Percentiles rank a stretch among this genome's conserved stretches.
These are phyloP conservation scores for Aureobasidium lini DNA, from an alignment of 2,329 filamentous ascomycete genomes.

Conservation along the genomic window DNA sequence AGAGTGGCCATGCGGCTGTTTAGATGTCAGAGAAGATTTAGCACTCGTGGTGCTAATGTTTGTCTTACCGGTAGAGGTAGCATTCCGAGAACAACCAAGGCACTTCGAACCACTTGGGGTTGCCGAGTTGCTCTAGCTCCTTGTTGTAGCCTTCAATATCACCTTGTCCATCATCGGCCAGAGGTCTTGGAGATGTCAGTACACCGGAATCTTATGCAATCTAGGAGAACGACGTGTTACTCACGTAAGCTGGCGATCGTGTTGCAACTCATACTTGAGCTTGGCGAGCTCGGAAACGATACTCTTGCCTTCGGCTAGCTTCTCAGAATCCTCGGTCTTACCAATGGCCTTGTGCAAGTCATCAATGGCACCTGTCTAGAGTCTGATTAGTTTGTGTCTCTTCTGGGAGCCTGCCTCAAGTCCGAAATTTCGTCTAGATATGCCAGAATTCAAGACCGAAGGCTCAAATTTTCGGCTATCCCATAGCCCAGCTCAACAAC, in stretches of 20 bases:
- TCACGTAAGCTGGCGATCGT: constrained; percentile 72
- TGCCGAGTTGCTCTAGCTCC: constrained; percentile 67
- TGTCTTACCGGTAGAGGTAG: constrained; percentile 62
- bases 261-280: constrained; percentile 92
- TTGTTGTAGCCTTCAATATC: constrained; percentile 80
- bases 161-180: constrained; percentile 66
- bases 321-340: constrained; percentile 53
- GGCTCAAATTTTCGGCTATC: too few relatives aligned
- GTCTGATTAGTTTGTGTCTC: not conserved
- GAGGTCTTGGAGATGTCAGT: constrained; percentile 45
- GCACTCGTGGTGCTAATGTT: too few relatives aligned
- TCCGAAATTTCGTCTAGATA: not conserved
- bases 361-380: constrained; percentile 82
- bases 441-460: too few relatives aligned
- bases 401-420: not conserved
- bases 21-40: too few relatives aligned
- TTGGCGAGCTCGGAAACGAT: constrained; percentile 72
- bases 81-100: constrained; percentile 92
- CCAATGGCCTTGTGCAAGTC: constrained; percentile 75
- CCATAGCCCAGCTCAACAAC: too few relatives aligned
- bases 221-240: constrained; percentile 21
- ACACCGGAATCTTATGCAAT: not conserved
- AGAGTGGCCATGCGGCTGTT: constrained; percentile 64
- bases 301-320: constrained; percentile 71
- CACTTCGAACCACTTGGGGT: constrained; percentile 71